Evolutionary conservation across 2,329 filamentous ascomycete genomes (phyloP), one percentile per base, ranked within the genome.

Genomic region (Colletotrichum sp.): DNA sequence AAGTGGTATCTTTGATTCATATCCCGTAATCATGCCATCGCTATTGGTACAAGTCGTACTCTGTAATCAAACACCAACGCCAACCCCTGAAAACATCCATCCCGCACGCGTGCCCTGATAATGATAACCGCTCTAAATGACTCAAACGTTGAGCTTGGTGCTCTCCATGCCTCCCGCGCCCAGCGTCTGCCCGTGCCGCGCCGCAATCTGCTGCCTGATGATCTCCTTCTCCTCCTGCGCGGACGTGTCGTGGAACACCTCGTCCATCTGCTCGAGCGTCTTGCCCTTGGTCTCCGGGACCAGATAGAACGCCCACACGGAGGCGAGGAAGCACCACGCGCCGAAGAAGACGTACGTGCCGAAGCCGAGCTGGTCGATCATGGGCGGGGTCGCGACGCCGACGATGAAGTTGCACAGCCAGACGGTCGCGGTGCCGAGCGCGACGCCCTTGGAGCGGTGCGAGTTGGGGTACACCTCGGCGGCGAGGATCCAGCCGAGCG

Each of bases 261-360:
- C 78, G 76, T 91, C 90, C 89, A 92, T 92, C 68, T 91, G 88
- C 79, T 92, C 90, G 1, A 92, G 83, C 1, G 86, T 90, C 78
- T 83, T 85, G 21, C 90, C 90, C 64, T 86, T 87, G 0, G 91
- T 93, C 80, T 93, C 91, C 0, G 91, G 91, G 0, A 93, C 88
- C 65, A 90, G 87, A 77, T 91, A 87, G 76, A 83, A 90, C 0
- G 88, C 88, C 84, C 89, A 92, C 1, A 87, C 73, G 8, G 86
- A 82, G 0, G 86, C 86, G 8, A 91, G 78, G 3, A 88, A 78
- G 77, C 88, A 90, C 78, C 91, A 90, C 5, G 86, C 83, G 1
- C 88, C 89, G 77, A 93, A 93, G 84, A 93, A 93, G 61, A 92
- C 86, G 77, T 92, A 93, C 0, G 86, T 86, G 3, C 86, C 86